Base-by-base conservation (phyloP, 2,329 filamentous ascomycete species). In the Penicillium sp. region DNA sequence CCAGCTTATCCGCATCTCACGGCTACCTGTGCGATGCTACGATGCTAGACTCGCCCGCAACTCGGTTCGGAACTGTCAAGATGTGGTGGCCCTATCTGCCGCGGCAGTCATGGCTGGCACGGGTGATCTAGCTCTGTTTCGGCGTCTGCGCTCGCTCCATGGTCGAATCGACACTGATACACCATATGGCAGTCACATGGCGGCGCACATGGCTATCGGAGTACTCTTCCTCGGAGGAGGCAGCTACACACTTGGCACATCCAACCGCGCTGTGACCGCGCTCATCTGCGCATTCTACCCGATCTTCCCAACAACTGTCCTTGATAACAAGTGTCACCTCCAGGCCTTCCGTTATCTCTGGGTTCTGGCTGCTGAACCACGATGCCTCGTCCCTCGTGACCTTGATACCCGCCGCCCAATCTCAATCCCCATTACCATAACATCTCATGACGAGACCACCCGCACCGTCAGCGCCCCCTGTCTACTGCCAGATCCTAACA, bases 281-380 rank as follows among this genome's bases (percentile, higher is more conserved):
- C 80, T 99, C 7, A 83, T 99, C 8, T 87, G 94, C 41, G 88
- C 94, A 1, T 96, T 99, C 72, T 99, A 99, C 68, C 94, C 94
- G 0, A 82, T 97, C 21, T 97, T 96, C 70, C 94, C 94, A 0
- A 88, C 85, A 10, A 88, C 85, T 31, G 90, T 97, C 2, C 88
- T 96, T 66, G 94, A 99, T 75, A 97, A 97, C 68, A 88, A 90
- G 61, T 91, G 91, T 12, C 94, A 99, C 66, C 81, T 99, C 6
- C 94, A 99, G 76, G 94, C 95, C 4, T 94, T 99, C 77, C 86
- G 95, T 6, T 93, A 99, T 73, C 89, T 99, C 68, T 99, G 94
- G 94, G 93, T 96, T 12, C 81, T 99, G 4, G 94, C 94, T 1
- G 88, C 90, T 0, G 94, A 99, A 66, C 85, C 91, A 10, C 85